Evolutionary conservation across 2,329 filamentous ascomycete genomes (phyloP), one percentile per base, ranked within the genome.

Genomic region (Teratosphaeriaceae sp.): DNA sequence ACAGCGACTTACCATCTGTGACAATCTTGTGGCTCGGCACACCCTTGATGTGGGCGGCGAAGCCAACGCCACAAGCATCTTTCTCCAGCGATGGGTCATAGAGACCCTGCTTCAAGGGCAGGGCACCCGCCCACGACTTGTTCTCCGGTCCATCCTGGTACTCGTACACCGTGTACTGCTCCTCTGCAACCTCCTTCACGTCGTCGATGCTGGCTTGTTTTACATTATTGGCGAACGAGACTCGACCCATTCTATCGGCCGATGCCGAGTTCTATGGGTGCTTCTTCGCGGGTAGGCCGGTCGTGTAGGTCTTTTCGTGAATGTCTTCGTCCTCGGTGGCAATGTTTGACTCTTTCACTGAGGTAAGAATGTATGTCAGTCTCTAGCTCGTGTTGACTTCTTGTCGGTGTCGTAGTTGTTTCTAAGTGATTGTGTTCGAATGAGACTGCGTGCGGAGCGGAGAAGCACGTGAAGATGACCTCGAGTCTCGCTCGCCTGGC

Each of bases 11-110:
- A 92, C 87, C 90, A 94, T 97, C 90, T 70, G 85, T 95, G 52
- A 97, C 85, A 62, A 97, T 97, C 66, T 97, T 98, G 78, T 97
- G 92, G 74, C 89, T 97, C 51, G 89, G 69, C 68, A 86, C 85
- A 74, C 92, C 92, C 76, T 97, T 97, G 70, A 97, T 97, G 68
- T 97, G 86, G 73, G 90, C 94, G 69, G 90, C 88, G 70, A 98
- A 98, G 66, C 92, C 92, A 62, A 98, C 92, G 85, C 92, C 92
- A 65, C 92, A 98, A 56, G 92, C 89, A 89, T 98, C 92, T 70
- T 97, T 97, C 72, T 97, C 92, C 53, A 94, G 80, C 66, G 83
- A 81, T 51, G 92, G 92, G 72, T 97, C 89, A 66, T 98, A 98
- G 40, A 98, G 80, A 76, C 90, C 92, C 82, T 97, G 90, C 81